Evolutionary conservation across 768 basidiomycete genomes (phyloP).

Genomic region (Lactifluus hygrophoroides): DNA sequence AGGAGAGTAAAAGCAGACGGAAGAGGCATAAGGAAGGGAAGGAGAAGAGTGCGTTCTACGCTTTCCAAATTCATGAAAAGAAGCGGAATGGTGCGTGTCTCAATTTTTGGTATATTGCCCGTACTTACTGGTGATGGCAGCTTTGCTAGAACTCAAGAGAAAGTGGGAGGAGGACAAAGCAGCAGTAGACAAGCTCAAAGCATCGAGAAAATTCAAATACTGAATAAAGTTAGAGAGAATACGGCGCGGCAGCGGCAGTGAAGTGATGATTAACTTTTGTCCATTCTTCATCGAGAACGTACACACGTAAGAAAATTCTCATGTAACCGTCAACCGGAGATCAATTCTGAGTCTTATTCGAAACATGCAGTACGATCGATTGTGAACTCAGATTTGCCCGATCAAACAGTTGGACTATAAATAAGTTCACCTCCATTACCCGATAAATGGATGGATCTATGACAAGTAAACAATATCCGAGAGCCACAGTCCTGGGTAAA

Average conservation of each 20-base stretch:
- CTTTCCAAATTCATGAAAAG: constrained; percentile 85
- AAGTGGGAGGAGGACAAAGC: constrained; percentile 87
- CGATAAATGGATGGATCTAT: neutral
- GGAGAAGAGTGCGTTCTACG: constrained; percentile 62
- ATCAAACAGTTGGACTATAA: neutral
- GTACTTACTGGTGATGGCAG: constrained; percentile 26
- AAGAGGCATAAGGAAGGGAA: constrained; percentile 61
- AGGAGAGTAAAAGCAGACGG: constrained; percentile 34
- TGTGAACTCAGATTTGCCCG: neutral
- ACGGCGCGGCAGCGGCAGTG: too few species aligned
- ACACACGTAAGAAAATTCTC: constrained; percentile 17
- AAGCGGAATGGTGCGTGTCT: constrained; percentile 62
- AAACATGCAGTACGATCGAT: neutral
- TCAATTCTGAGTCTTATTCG: neutral
- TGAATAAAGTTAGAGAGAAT: too few species aligned
- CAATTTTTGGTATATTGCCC: constrained; percentile 4
- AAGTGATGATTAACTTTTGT: neutral
- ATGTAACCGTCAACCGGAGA: neutral
- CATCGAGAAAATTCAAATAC: constrained; percentile 78
- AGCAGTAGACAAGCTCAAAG: constrained; percentile 72
- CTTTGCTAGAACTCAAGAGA: constrained; percentile 52
- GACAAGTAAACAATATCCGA: neutral
- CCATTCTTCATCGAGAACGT: too few species aligned
- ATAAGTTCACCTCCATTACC: neutral
- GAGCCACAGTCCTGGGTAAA: neutral